phyloP scores from a whole-genome alignment of 768 basidiomycete genomes.

The Tylopilus cervinicoccineus region DNA sequence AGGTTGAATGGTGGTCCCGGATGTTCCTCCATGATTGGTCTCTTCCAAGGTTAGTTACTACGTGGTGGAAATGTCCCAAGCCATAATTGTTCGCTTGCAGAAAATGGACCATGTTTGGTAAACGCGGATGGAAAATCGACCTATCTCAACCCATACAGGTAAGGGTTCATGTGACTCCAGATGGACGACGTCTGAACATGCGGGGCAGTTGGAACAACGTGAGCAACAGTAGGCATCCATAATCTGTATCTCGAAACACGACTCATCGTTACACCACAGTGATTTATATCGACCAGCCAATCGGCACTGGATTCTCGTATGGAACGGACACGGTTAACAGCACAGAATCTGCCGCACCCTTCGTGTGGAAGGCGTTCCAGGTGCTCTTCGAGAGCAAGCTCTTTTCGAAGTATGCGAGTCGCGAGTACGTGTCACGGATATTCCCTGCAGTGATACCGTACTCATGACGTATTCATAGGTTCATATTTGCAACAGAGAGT shows the following conservation, averaged over 20 bases:
- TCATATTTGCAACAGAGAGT: conserved; percentile 62
- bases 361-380: conserved; percentile 65
- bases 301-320: conserved; percentile 62
- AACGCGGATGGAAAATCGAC: conserved; percentile 51
- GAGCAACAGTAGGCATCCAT: conserved; percentile 50
- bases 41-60: conserved; percentile 49
- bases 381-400: conserved; percentile 53
- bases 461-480: conserved; percentile 32
- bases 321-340: conserved; percentile 53
- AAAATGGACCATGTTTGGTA: conserved; percentile 62
- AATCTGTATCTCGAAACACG: neutral
- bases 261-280: conserved; percentile 33
- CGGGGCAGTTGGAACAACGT: conserved; percentile 58
- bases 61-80: neutral
- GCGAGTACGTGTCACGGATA: conserved; percentile 40
- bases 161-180: neutral
- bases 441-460: neutral
- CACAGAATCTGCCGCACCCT: conserved; percentile 47
- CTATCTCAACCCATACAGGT: conserved; percentile 59
- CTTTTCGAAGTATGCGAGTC: conserved; percentile 47
- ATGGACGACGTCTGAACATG: neutral
- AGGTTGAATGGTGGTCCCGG: conserved; percentile 62
- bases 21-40: conserved; percentile 60
- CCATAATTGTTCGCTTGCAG: conserved; percentile 25
- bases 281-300: conserved; percentile 69